Evolutionary conservation across 345 rosid genomes (phyloP).

Genomic region (Eucalyptus curtisii): DNA sequence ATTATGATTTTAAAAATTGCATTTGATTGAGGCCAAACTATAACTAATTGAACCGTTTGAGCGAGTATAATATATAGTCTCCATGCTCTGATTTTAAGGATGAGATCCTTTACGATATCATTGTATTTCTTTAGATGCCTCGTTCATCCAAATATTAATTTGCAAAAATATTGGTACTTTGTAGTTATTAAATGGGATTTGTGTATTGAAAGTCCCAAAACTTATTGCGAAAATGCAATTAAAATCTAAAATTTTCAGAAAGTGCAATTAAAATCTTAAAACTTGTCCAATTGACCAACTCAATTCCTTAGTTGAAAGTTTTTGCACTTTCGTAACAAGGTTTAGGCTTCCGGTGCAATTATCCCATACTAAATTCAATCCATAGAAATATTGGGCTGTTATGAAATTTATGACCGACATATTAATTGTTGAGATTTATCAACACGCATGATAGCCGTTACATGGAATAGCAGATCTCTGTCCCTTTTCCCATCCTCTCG

Average conservation of each 20-base stretch:
- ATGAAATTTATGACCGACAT: not conserved
- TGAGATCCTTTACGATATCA: too few species aligned
- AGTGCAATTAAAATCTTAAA: too few species aligned
- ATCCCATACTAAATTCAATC: not conserved
- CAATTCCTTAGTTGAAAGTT: not conserved
- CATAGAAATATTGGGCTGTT: not conserved
- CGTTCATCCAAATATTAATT: not conserved
- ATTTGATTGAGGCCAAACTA: not conserved
- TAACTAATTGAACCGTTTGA: not conserved
- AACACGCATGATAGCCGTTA: not conserved
- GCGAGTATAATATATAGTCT: not conserved
- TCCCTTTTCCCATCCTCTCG: not conserved
- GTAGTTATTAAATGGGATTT: not conserved
- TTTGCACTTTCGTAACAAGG: not conserved
- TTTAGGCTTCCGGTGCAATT: not conserved
- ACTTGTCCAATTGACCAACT: not conserved
- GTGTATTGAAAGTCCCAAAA: not conserved
- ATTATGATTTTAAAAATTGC: too few species aligned
- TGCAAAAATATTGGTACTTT: not conserved
- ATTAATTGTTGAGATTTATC: not conserved
- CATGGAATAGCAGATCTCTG: not conserved
- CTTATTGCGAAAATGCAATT: accelerated
- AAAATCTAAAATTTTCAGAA: too few species aligned
- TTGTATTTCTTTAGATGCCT: not conserved
- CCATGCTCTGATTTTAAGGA: accelerated